phyloP scores from a whole-genome alignment of 2,329 filamentous ascomycete species.

The Aspergillus texensis region DNA sequence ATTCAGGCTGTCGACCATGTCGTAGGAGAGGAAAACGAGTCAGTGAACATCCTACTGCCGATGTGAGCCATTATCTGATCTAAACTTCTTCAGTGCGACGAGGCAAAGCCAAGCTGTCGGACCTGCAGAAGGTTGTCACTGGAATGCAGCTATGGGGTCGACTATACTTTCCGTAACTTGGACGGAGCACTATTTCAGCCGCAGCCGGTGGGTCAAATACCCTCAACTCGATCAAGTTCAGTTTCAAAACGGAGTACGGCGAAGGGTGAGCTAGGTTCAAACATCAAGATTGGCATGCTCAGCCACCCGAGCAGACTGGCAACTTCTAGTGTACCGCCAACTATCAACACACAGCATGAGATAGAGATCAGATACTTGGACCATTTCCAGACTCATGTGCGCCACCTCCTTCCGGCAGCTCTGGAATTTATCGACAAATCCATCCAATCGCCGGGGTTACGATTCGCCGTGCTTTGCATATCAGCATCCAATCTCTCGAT shows the following conservation, averaged over 20 bases:
- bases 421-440: not conserved
- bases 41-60: not conserved
- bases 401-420: conserved; percentile 11
- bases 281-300: not conserved
- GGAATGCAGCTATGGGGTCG: conserved; percentile 18
- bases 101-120: conserved; percentile 15
- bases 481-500: conserved; percentile 20
- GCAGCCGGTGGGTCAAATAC: not conserved
- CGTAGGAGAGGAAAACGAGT: conserved; percentile 19
- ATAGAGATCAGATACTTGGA: conserved; percentile 9
- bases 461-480: conserved; percentile 15
- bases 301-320: not conserved
- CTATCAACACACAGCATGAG: not conserved
- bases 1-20: conserved; percentile 19
- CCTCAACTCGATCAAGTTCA: not conserved
- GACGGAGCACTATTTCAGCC: not conserved
- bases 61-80: not conserved
- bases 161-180: conserved; percentile 14
- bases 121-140: conserved; percentile 16
- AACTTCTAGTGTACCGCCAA: not conserved
- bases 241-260: not conserved
- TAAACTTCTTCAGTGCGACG: conserved; percentile 17
- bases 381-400: conserved; percentile 14
- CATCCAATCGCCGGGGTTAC: not conserved
- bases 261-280: not conserved